Percentiles rank a stretch among this genome's conserved stretches.
phyloP scores from a whole-genome alignment of 768 basidiomycete genomes.

The Boletus fagicola region DNA sequence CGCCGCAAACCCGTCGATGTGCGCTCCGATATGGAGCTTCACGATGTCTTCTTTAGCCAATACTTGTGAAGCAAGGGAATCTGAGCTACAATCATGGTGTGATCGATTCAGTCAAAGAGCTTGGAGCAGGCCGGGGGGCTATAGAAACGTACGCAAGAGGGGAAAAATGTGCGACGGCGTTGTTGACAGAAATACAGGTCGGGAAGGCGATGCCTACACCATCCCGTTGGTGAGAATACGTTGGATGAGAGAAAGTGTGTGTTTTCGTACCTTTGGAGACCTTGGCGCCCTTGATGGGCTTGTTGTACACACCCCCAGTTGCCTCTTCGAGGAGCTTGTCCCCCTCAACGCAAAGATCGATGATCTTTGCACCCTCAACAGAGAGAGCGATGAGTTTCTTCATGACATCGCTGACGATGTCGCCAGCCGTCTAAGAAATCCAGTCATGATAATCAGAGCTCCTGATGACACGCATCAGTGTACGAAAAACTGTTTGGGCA shows the following conservation, averaged over 20 bases:
- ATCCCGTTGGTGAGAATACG: slow-evolving; percentile 7
- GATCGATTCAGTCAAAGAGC: slow-evolving; percentile 28
- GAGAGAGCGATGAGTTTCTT: slow-evolving; percentile 78
- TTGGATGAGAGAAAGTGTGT: not conserved
- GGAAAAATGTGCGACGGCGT: slow-evolving; percentile 92
- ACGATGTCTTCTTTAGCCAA: slow-evolving; percentile 89
- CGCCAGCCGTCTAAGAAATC: slow-evolving; percentile 71
- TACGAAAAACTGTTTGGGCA: slow-evolving; percentile 12
- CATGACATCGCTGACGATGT: slow-evolving; percentile 81
- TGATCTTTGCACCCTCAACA: slow-evolving; percentile 79
- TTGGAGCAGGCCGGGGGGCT: not conserved
- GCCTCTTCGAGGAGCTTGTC: slow-evolving; percentile 91
- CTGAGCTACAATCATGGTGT: slow-evolving; percentile 50
- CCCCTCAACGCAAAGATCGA: slow-evolving; percentile 90
- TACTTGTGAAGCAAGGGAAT: slow-evolving; percentile 62
- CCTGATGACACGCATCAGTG: slow-evolving; percentile 16
- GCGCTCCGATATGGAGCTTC: slow-evolving; percentile 93
- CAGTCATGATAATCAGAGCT: slow-evolving; percentile 7
- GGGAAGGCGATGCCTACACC: slow-evolving; percentile 88
- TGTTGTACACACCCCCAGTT: slow-evolving; percentile 85
- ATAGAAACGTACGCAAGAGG: slow-evolving; percentile 77
- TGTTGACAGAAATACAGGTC: slow-evolving; percentile 91
- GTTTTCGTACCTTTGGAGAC: slow-evolving; percentile 73
- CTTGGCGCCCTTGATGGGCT: slow-evolving; percentile 84
- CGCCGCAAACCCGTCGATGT: slow-evolving; percentile 96